phyloP scores from a whole-genome alignment of 768 basidiomycete species.

The Suillus placidus region DNA sequence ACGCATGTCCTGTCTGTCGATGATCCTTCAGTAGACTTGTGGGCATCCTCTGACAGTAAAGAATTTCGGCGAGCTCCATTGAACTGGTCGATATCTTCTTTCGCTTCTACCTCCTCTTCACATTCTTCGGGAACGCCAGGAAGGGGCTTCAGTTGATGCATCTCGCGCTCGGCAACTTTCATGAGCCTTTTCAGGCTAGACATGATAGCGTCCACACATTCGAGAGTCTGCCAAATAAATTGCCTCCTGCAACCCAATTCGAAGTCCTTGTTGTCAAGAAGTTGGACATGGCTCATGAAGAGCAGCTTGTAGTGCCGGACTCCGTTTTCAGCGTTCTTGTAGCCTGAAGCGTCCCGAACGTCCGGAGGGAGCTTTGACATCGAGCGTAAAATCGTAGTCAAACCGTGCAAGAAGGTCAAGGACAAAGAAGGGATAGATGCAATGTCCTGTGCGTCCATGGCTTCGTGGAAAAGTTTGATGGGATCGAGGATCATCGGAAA shows the following conservation, averaged over 20 bases:
- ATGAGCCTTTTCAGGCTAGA: conserved; percentile 36
- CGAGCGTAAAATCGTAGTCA: conserved; percentile 32
- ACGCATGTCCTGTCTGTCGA: conserved; percentile 2
- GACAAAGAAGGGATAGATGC: conserved; percentile 32
- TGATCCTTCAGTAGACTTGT: conserved; percentile 3
- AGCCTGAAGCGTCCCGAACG: conserved; percentile 24
- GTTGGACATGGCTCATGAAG: conserved; percentile 27
- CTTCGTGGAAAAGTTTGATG: conserved; percentile 28
- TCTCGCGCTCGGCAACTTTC: conserved; percentile 30
- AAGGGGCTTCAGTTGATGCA: conserved; percentile 30
- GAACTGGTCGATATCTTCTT: neutral
- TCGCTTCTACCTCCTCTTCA: neutral
- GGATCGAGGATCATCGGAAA: conserved; percentile 41
- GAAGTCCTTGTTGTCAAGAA: conserved; percentile 10
- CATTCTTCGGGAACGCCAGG: conserved; percentile 23
- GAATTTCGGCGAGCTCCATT: neutral
- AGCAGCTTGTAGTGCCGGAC: conserved; percentile 25
- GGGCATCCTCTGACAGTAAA: neutral
- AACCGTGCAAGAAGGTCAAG: conserved; percentile 24
- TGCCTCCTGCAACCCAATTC: conserved; percentile 11
- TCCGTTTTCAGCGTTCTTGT: conserved; percentile 22
- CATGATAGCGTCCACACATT: conserved; percentile 35
- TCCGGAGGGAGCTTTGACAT: conserved; percentile 26
- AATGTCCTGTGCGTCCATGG: conserved; percentile 28
- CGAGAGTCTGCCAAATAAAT: conserved; percentile 23